Evolutionary conservation across 306 rosid genomes (phyloP), one percentile per base, ranked within the genome.

Genomic region (Astragalus glycyphyllos): DNA sequence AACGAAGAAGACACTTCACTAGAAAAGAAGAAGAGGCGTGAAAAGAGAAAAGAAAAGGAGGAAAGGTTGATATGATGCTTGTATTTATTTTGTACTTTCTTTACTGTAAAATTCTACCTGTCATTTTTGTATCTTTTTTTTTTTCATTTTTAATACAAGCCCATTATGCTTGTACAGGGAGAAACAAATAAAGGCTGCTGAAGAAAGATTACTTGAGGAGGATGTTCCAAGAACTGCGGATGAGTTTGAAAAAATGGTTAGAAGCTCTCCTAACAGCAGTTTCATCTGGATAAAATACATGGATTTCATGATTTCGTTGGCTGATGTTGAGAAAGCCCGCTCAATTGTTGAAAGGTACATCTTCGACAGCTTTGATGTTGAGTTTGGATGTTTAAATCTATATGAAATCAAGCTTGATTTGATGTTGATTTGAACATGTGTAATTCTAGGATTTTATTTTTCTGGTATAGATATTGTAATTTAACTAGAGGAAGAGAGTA

Each of bases 201-300:
- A 94, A 84, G 96, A 94, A 73, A 91, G 96, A 69, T 78, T 89
- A 35, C 80, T 91, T 79, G 89, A 85, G 85, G 86, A 91, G 53
- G 92, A 77, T 82, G 79, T 87, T 35, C 99, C 99, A 53, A 89
- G 87, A 83, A 87, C 86, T 41, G 80, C 91, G 31, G 99, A 94
- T 84, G 97, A 91, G 64, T 94, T 89, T 78, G 99, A 94, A 84
- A 94, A 91, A 83, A 71, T 89, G 79, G 82, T 89, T 76, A 84
- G 99, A 79, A 84, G 86, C 66, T 91, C 97, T 67, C 97, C 97
- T 37, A 91, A 91, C 77, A 91, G 89, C 83, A 94, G 97, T 84
- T 94, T 81, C 81, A 78, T 79, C 40, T 91, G 97, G 99, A 83
- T 91, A 70, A 89, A 89, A 55, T 94, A 87, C 79, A 91, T 94